Evolutionary conservation across 371 early-diverging fungal species (phyloP).

Genomic region (Apophysomyces ossiformis): DNA sequence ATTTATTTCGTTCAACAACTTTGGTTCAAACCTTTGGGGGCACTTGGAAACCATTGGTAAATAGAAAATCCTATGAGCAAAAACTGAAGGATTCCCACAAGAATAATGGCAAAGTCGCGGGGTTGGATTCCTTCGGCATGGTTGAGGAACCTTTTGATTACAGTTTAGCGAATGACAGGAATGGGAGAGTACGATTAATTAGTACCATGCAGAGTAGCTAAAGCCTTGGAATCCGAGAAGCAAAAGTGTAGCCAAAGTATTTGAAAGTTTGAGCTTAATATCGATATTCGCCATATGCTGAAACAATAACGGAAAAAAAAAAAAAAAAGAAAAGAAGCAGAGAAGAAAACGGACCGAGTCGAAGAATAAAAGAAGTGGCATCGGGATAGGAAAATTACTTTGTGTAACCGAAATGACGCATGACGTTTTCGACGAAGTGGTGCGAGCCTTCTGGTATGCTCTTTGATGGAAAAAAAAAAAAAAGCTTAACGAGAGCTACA

Average conservation of each 20-base stretch:
- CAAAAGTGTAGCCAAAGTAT: constrained; percentile 44
- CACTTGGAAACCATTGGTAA: constrained; percentile 50
- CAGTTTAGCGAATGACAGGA: not conserved
- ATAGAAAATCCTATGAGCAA: constrained; percentile 50
- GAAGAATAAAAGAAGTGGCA: constrained; percentile 3
- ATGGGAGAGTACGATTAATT: not conserved
- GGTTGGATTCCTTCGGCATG: constrained; percentile 41
- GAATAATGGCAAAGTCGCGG: constrained; percentile 41
- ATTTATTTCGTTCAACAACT: not conserved
- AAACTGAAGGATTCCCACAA: constrained; percentile 39
- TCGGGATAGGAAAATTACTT: too few species aligned
- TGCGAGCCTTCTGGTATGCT: too few species aligned
- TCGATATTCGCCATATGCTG: constrained; percentile 41
- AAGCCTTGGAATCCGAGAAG: constrained; percentile 45
- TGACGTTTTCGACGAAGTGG: too few species aligned
- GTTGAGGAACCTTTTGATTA: constrained; percentile 35
- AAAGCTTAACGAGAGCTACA: too few species aligned
- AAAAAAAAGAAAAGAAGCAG: constrained; percentile 9
- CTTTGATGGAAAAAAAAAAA: too few species aligned
- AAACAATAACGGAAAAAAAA: constrained; percentile 13
- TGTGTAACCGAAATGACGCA: too few species aligned
- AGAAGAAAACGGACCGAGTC: constrained; percentile 14
- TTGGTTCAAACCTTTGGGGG: constrained; percentile 45
- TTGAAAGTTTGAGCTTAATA: constrained; percentile 46
- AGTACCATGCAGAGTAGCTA: constrained; percentile 39